Evolutionary conservation across 257 asterid species (phyloP).

Genomic region (Solanum commersonii): DNA sequence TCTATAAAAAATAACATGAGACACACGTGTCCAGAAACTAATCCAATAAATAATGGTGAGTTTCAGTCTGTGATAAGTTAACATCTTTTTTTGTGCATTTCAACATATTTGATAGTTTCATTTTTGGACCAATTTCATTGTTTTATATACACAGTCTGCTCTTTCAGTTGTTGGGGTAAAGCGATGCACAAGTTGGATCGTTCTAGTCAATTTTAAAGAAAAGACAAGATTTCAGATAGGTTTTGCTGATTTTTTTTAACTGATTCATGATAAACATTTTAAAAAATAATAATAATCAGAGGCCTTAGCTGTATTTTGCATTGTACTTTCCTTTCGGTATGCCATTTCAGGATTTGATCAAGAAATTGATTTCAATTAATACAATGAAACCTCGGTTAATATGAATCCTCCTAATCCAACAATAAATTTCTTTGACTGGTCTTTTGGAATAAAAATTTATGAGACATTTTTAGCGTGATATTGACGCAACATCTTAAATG

Average conservation of each 20-base stretch:
- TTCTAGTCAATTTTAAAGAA: slow-evolving; percentile 42
- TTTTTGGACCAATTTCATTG: neutral
- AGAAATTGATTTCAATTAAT: too few relatives aligned
- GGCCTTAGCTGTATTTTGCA: neutral
- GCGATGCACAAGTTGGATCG: slow-evolving; percentile 75
- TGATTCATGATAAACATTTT: neutral
- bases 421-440: neutral
- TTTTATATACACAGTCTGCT: slow-evolving; percentile 30
- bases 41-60: slow-evolving; percentile 59
- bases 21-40: too few relatives aligned
- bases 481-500: neutral
- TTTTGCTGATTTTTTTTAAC: neutral
- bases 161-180: slow-evolving; percentile 53
- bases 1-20: too few relatives aligned
- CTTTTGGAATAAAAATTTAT: neutral
- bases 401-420: too few relatives aligned
- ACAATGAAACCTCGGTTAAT: too few relatives aligned
- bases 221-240: slow-evolving; percentile 39
- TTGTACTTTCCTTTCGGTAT: slow-evolving; percentile 17
- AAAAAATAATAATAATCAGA: neutral
- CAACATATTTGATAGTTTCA: neutral
- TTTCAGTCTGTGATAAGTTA: slow-evolving; percentile 67
- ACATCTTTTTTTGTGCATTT: neutral
- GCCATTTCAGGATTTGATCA: slow-evolving; percentile 31
- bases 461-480: neutral